A percentile compares a stretch with the other conserved stretches of the same genome.
These are phyloP conservation scores for Cladosporium cucumerinum DNA, from an alignment of 2,329 filamentous ascomycete species.

Conservation along the genomic window DNA sequence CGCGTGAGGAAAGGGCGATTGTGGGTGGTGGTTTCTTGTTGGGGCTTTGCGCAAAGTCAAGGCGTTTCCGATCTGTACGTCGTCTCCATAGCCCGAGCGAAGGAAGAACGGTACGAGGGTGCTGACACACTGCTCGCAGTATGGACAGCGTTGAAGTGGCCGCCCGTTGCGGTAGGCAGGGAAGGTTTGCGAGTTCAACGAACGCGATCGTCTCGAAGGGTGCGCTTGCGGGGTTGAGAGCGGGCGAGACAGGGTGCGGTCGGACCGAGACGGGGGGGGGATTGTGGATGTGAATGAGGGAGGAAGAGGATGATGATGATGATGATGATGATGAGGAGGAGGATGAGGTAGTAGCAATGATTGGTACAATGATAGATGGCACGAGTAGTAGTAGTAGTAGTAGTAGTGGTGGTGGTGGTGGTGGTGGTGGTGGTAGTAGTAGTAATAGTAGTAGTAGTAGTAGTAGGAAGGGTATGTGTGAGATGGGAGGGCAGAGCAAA, in stretches of 20 bases:
- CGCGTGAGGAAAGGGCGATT: not conserved
- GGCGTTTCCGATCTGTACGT: not conserved
- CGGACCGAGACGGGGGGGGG: not conserved
- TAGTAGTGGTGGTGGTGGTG: no score
- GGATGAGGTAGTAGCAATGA: not conserved
- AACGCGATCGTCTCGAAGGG: slow-evolving; percentile 7
- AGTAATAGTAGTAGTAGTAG: not conserved
- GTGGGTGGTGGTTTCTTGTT: not conserved
- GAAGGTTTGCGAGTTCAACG: slow-evolving; percentile 12
- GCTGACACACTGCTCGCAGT: slow-evolving; percentile 7
- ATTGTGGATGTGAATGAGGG: not conserved
- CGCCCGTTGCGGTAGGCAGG: slow-evolving; percentile 3
- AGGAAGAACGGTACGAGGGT: not conserved
- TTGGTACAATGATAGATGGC: not conserved
- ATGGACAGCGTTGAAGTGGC: slow-evolving; percentile 5
- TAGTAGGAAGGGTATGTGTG: not conserved
- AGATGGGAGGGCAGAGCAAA: not conserved
- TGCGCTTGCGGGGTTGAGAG: slow-evolving; percentile 5
- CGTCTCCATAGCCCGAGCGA: slow-evolving; percentile 7
- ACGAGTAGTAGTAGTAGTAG: not conserved
- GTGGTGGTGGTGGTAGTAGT: not conserved
- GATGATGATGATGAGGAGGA: not conserved
- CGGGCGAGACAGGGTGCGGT: slow-evolving; percentile 2
- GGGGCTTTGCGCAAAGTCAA: slow-evolving; percentile 3
- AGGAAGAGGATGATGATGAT: not conserved